These are phyloP conservation scores for Suhomyces atakaporum DNA, from an alignment of 1,139 yeast species.

Conservation along the genomic window DNA sequence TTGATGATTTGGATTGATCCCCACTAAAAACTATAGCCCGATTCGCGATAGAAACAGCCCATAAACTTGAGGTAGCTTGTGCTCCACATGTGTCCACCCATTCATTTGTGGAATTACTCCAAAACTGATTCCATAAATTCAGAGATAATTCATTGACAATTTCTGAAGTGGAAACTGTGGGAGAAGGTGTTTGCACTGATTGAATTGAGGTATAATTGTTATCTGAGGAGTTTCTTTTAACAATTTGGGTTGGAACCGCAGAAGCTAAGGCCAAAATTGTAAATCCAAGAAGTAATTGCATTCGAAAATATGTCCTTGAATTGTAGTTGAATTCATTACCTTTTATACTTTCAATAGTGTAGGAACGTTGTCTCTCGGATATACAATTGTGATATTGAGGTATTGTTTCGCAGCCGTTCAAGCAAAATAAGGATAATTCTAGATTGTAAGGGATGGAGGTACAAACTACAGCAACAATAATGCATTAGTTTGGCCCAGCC, in stretches of 20 bases:
- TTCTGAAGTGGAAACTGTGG: constrained; percentile 14
- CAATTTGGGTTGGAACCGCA: constrained; percentile 6
- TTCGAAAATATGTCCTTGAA: background rate
- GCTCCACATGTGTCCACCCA: constrained; percentile 12
- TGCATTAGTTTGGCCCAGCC: background rate
- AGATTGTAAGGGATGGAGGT: constrained; percentile 4
- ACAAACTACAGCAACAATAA: background rate
- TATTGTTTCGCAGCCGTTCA: constrained; percentile 8
- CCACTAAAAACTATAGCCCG: constrained; percentile 12
- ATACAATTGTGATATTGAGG: background rate
- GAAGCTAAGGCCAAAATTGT: constrained; percentile 1
- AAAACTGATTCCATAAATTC: constrained; percentile 13
- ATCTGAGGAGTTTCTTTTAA: constrained; percentile 1
- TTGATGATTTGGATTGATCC: constrained; percentile 4
- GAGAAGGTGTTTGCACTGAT: constrained; percentile 20
- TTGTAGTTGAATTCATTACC: background rate
- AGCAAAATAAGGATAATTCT: constrained; percentile 1
- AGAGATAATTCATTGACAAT: constrained; percentile 3
- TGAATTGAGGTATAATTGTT: constrained; percentile 18
- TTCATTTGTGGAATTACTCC: constrained; percentile 7
- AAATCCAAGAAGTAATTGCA: constrained; percentile 2
- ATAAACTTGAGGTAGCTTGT: constrained; percentile 10
- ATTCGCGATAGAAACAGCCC: constrained; percentile 18
- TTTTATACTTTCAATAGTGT: background rate
- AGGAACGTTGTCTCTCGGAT: background rate